A percentile compares a stretch with the other conserved stretches of the same genome.
phyloP scores from a whole-genome alignment of 495 filamentous ascomycete genomes.

The Neurospora hispaniola region DNA sequence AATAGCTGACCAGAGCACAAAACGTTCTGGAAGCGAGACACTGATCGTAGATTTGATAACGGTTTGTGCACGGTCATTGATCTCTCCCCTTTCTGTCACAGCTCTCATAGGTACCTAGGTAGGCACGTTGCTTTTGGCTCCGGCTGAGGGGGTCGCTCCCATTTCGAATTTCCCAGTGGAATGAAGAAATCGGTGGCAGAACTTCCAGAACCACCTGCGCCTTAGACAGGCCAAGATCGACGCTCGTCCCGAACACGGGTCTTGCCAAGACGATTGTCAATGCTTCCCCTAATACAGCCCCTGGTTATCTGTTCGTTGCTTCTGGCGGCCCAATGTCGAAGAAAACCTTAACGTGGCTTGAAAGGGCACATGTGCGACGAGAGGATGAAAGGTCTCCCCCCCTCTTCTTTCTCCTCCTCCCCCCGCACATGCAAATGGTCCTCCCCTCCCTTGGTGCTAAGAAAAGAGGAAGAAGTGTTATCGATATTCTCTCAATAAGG shows the following conservation, averaged over 20 bases:
- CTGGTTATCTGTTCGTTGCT: background rate
- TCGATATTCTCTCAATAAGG: background rate
- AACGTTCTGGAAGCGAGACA: background rate
- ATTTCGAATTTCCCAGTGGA: background rate
- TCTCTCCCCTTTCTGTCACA: background rate
- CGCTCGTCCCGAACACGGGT: background rate
- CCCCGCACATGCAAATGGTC: background rate
- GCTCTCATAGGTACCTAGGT: background rate
- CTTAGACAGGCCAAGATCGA: background rate
- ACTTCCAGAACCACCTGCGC: background rate
- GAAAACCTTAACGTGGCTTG: background rate
- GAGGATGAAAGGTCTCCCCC: background rate
- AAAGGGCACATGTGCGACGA: background rate
- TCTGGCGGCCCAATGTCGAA: background rate
- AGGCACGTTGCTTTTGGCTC: background rate
- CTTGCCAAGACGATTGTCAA: background rate
- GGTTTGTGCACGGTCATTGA: background rate
- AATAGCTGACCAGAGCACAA: background rate
- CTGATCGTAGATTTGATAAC: background rate
- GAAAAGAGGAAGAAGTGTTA: background rate
- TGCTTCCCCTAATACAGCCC: background rate
- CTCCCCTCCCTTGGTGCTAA: background rate
- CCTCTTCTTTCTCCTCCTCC: background rate
- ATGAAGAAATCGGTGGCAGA: background rate
- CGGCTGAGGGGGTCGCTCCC: background rate